These are phyloP conservation scores for Ganoderma sinense DNA, from an alignment of 1,284 basidiomycete species.

Conservation along the genomic window DNA sequence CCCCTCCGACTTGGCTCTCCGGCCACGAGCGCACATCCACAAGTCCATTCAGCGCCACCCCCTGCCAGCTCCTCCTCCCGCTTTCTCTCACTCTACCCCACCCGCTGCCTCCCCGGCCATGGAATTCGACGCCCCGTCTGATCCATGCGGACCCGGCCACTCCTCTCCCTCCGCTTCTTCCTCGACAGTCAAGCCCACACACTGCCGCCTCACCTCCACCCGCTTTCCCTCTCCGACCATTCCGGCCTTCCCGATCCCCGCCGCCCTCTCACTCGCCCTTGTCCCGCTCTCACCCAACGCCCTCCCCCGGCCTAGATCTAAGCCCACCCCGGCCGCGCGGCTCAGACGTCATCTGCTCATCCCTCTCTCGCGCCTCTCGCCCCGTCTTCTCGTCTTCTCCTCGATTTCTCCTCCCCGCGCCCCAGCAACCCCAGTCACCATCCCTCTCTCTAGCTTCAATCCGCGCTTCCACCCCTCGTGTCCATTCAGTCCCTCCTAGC, in stretches of 20 bases:
- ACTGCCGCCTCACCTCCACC: conserved; percentile 18
- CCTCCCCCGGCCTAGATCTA: conserved; percentile 13
- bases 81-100: conserved; percentile 11
- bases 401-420: neutral
- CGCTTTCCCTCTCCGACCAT: conserved; percentile 11
- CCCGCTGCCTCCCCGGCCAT: conserved; percentile 1
- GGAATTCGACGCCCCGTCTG: conserved; percentile 34
- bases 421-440: neutral
- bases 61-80: conserved; percentile 12
- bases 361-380: conserved; percentile 11
- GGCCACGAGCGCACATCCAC: conserved; percentile 18
- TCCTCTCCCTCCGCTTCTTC: conserved; percentile 20
- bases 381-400: conserved; percentile 6
- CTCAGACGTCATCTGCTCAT: conserved; percentile 6
- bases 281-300: conserved; percentile 5
- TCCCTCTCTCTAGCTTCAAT: conserved; percentile 1
- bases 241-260: conserved; percentile 14
- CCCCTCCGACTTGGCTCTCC: conserved; percentile 8
- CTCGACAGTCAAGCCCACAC: conserved; percentile 22
- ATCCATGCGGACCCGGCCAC: conserved; percentile 36
- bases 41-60: conserved; percentile 21
- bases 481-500: conserved; percentile 18
- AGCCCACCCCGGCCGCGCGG: conserved; percentile 6
- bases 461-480: neutral
- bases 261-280: conserved; percentile 9